Evolutionary conservation across 306 rosid genomes (phyloP).

Genomic region (Ceratonia siliqua): DNA sequence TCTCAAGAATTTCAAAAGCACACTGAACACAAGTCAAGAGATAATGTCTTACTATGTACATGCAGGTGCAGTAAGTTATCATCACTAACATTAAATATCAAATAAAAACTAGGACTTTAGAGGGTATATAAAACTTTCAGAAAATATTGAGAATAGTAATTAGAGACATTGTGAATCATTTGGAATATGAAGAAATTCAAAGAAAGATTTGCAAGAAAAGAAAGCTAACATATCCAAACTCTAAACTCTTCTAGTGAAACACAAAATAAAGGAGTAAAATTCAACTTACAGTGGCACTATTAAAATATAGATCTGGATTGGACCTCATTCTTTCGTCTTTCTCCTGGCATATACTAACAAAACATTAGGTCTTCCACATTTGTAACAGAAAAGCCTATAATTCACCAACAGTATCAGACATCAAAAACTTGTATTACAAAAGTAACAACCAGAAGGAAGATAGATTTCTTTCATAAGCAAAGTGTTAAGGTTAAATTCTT

Average conservation of each 20-base stretch:
- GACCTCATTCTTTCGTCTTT: constrained; percentile 87
- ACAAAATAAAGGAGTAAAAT: constrained; percentile 26
- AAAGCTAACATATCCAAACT: constrained; percentile 23
- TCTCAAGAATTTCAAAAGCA: background rate
- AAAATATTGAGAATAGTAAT: constrained; percentile 6
- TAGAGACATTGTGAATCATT: background rate
- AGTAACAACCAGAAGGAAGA: constrained; percentile 22
- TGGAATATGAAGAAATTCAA: background rate
- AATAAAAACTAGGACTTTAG: background rate
- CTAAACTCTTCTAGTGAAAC: constrained; percentile 29
- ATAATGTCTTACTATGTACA: background rate
- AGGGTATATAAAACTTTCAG: background rate
- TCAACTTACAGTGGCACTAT: constrained; percentile 79
- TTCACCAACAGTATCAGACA: constrained; percentile 14
- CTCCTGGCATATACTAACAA: constrained; percentile 62
- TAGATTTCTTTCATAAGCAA: constrained; percentile 27
- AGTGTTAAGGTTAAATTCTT: constrained; percentile 14
- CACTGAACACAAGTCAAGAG: background rate
- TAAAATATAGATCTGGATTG: constrained; percentile 87
- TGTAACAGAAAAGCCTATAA: constrained; percentile 28
- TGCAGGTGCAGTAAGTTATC: background rate
- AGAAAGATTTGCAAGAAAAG: background rate
- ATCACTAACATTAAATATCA: background rate
- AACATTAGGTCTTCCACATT: constrained; percentile 41
- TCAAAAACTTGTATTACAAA: background rate